Conservation (phyloP, 148 eudicot species). For the Cornus kousa region DNA sequence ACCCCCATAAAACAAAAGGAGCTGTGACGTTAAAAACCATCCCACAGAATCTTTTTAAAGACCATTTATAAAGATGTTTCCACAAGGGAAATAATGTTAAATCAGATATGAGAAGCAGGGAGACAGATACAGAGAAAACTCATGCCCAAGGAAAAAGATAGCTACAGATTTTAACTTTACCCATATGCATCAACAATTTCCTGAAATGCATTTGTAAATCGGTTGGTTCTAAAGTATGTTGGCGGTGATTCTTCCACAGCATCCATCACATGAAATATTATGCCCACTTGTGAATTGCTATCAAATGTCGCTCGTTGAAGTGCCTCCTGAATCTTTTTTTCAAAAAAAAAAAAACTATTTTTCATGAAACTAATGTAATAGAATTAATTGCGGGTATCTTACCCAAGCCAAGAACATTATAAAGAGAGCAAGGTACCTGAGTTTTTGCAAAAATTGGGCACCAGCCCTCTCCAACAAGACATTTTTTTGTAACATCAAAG, state of each 20-base stretch:
- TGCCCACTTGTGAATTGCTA: conserved; percentile 94
- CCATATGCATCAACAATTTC: conserved; percentile 99
- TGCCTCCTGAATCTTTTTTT: conserved; percentile 79
- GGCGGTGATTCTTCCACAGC: conserved; percentile 92
- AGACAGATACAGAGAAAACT: neutral
- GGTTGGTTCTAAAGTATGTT: conserved; percentile 88
- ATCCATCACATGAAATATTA: conserved; percentile 91
- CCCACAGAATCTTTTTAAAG: neutral
- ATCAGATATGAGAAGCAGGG: neutral
- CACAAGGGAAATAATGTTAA: neutral
- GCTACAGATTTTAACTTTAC: conserved; percentile 40
- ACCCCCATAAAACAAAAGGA: neutral
- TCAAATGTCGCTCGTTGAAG: conserved; percentile 93
- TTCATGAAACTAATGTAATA: conserved; percentile 6
- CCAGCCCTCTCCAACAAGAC: conserved; percentile 99
- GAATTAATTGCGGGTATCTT: neutral
- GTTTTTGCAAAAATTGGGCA: conserved; percentile 88
- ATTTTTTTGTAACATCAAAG: conserved; percentile 97
- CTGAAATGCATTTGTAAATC: conserved; percentile 87
- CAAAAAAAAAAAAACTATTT: neutral
- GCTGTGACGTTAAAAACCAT: neutral
- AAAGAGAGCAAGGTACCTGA: conserved; percentile 45
- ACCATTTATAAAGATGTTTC: neutral
- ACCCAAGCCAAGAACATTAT: neutral
- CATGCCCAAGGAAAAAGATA: neutral